Conservation (phyloP, 164 flowering plant species). For the Vitis rupestris region DNA sequence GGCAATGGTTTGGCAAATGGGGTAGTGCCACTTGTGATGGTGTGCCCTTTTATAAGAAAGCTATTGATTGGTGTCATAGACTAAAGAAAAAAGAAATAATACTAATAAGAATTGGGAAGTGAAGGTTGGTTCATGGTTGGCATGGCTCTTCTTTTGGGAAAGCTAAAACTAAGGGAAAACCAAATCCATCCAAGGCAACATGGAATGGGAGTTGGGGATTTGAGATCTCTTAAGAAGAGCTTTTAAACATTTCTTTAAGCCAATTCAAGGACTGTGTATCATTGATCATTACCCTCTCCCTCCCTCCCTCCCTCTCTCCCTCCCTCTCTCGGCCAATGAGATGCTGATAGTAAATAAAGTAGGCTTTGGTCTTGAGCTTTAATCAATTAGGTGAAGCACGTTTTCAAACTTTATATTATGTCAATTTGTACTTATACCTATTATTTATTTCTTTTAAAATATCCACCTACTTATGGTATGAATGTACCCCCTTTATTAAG, state of each 20-base stretch:
- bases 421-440: neutral
- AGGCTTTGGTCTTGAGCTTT: slow-evolving; percentile 18
- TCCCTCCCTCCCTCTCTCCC: slow-evolving; percentile 4
- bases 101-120: neutral
- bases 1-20: slow-evolving; percentile 26
- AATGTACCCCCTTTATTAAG: no score
- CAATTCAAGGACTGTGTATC: slow-evolving; percentile 21
- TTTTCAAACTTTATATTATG: slow-evolving; percentile 15
- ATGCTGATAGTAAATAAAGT: neutral
- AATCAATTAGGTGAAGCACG: slow-evolving; percentile 32
- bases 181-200: slow-evolving; percentile 39
- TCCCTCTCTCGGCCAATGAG: neutral
- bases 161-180: slow-evolving; percentile 34
- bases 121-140: slow-evolving; percentile 48
- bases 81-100: neutral
- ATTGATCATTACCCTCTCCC: slow-evolving; percentile 18
- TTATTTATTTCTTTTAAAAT: no score
- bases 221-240: slow-evolving; percentile 36
- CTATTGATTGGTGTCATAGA: slow-evolving; percentile 12
- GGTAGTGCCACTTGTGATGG: slow-evolving; percentile 26
- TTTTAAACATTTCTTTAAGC: slow-evolving; percentile 25
- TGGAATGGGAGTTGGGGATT: slow-evolving; percentile 42
- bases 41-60: slow-evolving; percentile 1
- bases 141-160: slow-evolving; percentile 57
- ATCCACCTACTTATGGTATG: no score